A percentile compares a stretch with the other conserved stretches of the same genome.
Evolutionary conservation across 1,284 basidiomycete species (phyloP).

Genomic region (Leccinum brunneo-olivaceum): DNA sequence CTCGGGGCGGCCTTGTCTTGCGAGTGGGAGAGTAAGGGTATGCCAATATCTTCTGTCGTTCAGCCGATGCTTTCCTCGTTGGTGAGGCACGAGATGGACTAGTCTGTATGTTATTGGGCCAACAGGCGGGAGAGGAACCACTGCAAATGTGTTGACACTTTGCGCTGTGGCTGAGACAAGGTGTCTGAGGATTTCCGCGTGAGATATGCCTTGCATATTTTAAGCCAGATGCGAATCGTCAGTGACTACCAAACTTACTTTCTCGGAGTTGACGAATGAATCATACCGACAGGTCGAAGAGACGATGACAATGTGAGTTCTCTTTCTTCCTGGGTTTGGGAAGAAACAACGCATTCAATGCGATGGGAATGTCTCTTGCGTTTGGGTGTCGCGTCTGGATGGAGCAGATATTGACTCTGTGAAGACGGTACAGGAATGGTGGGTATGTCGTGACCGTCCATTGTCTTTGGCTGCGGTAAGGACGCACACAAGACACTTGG

Average conservation of each 20-base stretch:
- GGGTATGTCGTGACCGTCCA: constrained; percentile 5
- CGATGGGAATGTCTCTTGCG: constrained; percentile 15
- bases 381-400: constrained; percentile 27
- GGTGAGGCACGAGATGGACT: neutral
- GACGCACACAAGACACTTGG: neutral
- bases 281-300: neutral
- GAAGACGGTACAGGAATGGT: constrained; percentile 22
- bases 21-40: constrained; percentile 3
- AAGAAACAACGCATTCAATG: constrained; percentile 22
- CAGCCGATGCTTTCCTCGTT: constrained; percentile 2
- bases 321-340: constrained; percentile 29
- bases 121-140: constrained; percentile 4
- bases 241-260: constrained; percentile 14
- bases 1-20: constrained; percentile 1
- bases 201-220: constrained; percentile 1
- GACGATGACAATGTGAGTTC: constrained; percentile 13
- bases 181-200: neutral
- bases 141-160: neutral
- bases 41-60: neutral
- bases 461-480: neutral
- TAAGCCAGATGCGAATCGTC: constrained; percentile 7
- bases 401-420: constrained; percentile 30
- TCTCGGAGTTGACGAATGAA: neutral
- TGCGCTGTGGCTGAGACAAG: neutral
- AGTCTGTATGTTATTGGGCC: constrained; percentile 1